Evolutionary conservation across 371 early-diverging fungal species (phyloP), one percentile per base, ranked within the genome.

Genomic region (Chytridium lagenaria): DNA sequence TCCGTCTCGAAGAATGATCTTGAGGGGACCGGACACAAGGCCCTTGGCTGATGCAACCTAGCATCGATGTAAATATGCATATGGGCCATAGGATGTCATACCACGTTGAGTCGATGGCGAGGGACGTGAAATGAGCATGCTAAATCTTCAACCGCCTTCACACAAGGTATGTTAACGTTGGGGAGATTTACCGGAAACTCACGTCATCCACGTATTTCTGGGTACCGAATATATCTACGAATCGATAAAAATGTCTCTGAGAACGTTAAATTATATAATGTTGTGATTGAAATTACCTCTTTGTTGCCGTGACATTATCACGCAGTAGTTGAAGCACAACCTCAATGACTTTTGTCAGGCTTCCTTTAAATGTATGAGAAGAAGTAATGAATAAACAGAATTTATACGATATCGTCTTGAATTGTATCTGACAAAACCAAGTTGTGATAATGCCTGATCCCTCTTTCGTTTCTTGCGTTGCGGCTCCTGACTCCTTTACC

Each of bases 21-120:
- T 10, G 36, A 37, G 7, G 3, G 61, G 61, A 12, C 61, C 61
- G 34, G 31, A 61, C 12, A 34, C 31, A 34, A 61, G 61, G 15
- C 61, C 61, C 23, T 61, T 61, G 3, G 61, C 30, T 36, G 61
- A 7, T 7, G 61, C 61, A 22, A 61, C 61, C 61, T 61, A 37
- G 55, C 5, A 52, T 52, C 23, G 5, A 26, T 7, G 55, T 5
- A 10, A 15, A 5, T 10, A 61, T 37, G 7, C 36, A 15, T 28
- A 5, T 7, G 3, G 37, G 37, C 7, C 2, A 3, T 12, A 7
- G 30, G 19, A 61, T 34, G 10, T 7, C 61, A 5, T 34, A 61
- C 61, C 36, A 61, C 61, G 23, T 61, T 61, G 19, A 61, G 61
- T 16, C 12, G 2, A 34, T 61, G 61, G 34, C 61, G 61, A 61